Conservation (phyloP, 176 grass and related monocot genomes). For the Phyllostachys edulis region DNA sequence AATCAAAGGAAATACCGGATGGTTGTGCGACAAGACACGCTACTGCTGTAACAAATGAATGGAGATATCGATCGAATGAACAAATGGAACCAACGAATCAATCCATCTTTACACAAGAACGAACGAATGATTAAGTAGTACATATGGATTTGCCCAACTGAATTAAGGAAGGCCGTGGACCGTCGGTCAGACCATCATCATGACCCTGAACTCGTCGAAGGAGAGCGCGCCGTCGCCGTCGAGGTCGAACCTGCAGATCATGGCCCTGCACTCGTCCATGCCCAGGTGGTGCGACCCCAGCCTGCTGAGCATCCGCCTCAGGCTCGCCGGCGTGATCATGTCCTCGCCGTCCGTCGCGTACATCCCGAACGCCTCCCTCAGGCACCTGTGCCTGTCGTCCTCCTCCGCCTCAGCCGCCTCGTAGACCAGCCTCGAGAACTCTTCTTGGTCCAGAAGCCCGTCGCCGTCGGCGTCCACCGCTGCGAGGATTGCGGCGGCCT, state of each 20-base stretch:
- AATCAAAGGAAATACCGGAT: no score
- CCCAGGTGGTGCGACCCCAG: slow-evolving; percentile 16
- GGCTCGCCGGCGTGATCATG: slow-evolving; percentile 57
- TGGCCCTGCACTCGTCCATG: slow-evolving; percentile 56
- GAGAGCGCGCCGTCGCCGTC: slow-evolving; percentile 57
- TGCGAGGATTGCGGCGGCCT: slow-evolving; percentile 36
- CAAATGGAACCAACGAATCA: background rate
- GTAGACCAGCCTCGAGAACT: slow-evolving; percentile 26
- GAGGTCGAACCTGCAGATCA: slow-evolving; percentile 69
- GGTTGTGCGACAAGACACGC: no score
- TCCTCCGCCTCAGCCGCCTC: background rate
- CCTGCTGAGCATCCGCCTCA: slow-evolving; percentile 47
- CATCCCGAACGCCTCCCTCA: slow-evolving; percentile 61
- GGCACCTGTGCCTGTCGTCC: slow-evolving; percentile 14
- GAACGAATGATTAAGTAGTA: background rate
- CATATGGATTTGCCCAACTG: background rate
- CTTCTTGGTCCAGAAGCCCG: slow-evolving; percentile 36
- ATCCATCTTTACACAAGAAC: background rate
- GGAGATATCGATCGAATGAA: background rate
- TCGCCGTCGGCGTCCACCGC: slow-evolving; percentile 47
- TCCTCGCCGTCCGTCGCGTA: slow-evolving; percentile 32
- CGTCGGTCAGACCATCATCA: slow-evolving; percentile 49
- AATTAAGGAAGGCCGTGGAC: no score
- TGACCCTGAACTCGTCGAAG: slow-evolving; percentile 64
- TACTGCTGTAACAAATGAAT: background rate